A percentile compares a stretch with the other conserved stretches of the same genome.
Conservation (phyloP, 805 yeast genomes). For the Yamadazyma ubonensis region DNA sequence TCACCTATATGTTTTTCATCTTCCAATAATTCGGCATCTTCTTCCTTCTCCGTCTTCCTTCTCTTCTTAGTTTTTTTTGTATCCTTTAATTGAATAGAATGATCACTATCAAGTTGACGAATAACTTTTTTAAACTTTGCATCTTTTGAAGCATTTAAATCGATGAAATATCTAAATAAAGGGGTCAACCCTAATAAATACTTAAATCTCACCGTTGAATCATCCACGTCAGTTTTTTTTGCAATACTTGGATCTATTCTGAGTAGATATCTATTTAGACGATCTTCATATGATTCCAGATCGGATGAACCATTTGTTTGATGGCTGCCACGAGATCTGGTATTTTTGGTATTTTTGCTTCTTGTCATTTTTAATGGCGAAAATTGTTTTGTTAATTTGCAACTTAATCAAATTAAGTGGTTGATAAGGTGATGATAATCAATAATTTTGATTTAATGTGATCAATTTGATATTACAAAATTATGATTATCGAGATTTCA, state of each 20-base stretch:
- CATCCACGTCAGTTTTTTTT: constrained; percentile 50
- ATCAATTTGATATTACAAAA: too few species aligned
- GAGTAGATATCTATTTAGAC: constrained; percentile 42
- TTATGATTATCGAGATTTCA: too few species aligned
- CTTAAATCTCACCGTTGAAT: constrained; percentile 74
- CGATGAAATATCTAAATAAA: constrained; percentile 83
- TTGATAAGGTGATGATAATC: too few species aligned
- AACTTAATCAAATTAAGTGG: too few species aligned
- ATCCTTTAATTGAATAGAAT: constrained; percentile 33
- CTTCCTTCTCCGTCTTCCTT: constrained; percentile 74
- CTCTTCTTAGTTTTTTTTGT: constrained; percentile 39
- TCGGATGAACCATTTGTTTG: neutral
- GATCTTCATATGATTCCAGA: neutral
- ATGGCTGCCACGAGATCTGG: neutral
- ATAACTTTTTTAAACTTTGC: constrained; percentile 62
- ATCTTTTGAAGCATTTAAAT: constrained; percentile 77
- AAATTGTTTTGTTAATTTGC: neutral
- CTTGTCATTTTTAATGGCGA: constrained; percentile 5
- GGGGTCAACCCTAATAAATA: constrained; percentile 81
- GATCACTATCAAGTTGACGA: constrained; percentile 53
- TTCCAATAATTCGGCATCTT: constrained; percentile 76
- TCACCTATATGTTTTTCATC: constrained; percentile 32
- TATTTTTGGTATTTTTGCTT: constrained; percentile 5
- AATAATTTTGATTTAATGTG: too few species aligned
- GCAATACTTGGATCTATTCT: constrained; percentile 58